Conservation (phyloP, 164 flowering plant genomes). For the Vitis labrusca region DNA sequence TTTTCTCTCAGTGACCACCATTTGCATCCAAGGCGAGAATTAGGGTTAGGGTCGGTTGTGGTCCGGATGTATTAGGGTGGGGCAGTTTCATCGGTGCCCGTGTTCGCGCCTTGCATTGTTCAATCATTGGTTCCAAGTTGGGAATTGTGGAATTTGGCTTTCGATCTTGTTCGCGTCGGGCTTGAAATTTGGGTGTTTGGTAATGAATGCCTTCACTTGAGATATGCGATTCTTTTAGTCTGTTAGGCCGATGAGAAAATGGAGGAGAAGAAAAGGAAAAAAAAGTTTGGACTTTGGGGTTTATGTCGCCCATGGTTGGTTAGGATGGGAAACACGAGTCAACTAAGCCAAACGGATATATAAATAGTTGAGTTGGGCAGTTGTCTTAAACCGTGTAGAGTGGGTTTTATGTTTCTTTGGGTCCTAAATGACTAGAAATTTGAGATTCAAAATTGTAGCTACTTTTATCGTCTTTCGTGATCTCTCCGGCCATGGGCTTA, state of each 20-base stretch:
- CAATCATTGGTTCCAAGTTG: slow-evolving; percentile 10
- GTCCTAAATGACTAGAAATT: background rate
- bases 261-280: background rate
- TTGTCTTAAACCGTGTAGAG: background rate
- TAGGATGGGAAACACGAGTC: background rate
- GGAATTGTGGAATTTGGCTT: slow-evolving; percentile 4
- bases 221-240: background rate
- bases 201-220: background rate
- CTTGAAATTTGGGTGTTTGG: background rate
- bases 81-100: slow-evolving; percentile 13
- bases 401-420: background rate
- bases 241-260: slow-evolving; percentile 6
- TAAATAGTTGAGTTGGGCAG: background rate
- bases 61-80: slow-evolving; percentile 2
- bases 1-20: slow-evolving; percentile 7
- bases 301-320: background rate
- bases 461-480: background rate
- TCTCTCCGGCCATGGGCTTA: background rate
- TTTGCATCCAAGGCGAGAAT: slow-evolving; percentile 2
- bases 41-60: slow-evolving; percentile 11
- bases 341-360: background rate
- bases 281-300: background rate
- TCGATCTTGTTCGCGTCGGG: slow-evolving; percentile 14
- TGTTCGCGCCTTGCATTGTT: background rate
- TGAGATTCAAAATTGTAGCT: background rate